Evolutionary conservation across 805 yeast species (phyloP).

Genomic region (Jamesozyma jinghongensis): DNA sequence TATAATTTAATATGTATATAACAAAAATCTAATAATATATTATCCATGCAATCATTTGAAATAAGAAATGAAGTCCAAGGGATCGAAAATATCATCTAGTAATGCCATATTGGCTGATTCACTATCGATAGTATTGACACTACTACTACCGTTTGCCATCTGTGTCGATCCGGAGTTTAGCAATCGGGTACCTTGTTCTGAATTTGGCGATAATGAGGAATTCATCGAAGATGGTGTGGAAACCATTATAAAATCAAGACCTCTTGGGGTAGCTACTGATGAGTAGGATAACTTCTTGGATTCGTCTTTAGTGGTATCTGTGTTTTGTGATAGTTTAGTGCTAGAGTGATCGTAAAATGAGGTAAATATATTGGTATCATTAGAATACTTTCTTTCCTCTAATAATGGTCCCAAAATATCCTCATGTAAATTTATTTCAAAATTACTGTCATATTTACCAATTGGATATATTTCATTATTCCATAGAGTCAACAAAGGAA

Average conservation of each 20-base stretch:
- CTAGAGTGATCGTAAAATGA: constrained; percentile 22
- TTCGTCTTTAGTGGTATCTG: constrained; percentile 5
- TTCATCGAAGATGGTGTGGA: not conserved
- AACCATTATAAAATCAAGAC: not conserved
- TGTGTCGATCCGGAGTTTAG: no score
- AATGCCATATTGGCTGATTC: constrained; percentile 10
- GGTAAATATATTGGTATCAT: constrained; percentile 16
- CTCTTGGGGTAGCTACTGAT: not conserved
- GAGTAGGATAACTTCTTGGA: not conserved
- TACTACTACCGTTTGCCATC: no score
- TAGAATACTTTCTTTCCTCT: constrained; percentile 9
- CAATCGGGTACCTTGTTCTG: not conserved
- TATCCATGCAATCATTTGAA: constrained; percentile 7
- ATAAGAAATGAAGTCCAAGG: constrained; percentile 22
- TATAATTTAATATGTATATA: not conserved
- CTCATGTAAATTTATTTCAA: constrained; percentile 12
- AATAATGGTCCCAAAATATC: constrained; percentile 10
- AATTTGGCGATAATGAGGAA: not conserved
- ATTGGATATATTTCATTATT: constrained; percentile 13
- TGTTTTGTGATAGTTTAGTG: constrained; percentile 9
- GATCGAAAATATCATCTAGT: constrained; percentile 22
- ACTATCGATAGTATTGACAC: not conserved
- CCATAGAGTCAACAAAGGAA: constrained; percentile 12
- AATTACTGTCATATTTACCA: constrained; percentile 8
- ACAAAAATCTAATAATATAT: not conserved